phyloP scores from a whole-genome alignment of 176 grass and related monocot genomes.

The barley (Hordeum vulgare) region DNA sequence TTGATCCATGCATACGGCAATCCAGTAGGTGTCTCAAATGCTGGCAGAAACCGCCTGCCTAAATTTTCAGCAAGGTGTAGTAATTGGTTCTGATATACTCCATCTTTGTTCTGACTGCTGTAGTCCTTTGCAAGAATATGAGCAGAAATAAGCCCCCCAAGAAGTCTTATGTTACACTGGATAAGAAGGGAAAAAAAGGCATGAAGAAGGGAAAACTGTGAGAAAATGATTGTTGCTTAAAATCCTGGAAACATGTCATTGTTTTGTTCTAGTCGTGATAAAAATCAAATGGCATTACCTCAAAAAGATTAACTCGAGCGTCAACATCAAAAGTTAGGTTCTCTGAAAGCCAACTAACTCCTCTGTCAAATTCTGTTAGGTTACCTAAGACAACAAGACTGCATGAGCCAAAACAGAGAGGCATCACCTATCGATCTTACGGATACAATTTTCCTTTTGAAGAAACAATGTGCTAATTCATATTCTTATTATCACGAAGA shows the following conservation, averaged over 20 bases:
- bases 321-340: conserved; percentile 92
- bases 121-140: conserved; percentile 91
- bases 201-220: background rate
- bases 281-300: conserved; percentile 46
- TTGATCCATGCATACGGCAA: conserved; percentile 98
- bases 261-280: background rate
- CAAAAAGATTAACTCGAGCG: conserved; percentile 89
- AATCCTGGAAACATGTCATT: conserved; percentile 10
- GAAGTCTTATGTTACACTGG: conserved; percentile 97
- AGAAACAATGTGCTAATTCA: background rate
- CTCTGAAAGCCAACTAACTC: conserved; percentile 82
- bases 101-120: conserved; percentile 51
- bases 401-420: conserved; percentile 81
- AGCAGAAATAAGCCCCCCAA: conserved; percentile 96
- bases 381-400: conserved; percentile 99
- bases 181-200: conserved; percentile 19
- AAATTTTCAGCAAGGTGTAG: conserved; percentile 84
- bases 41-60: conserved; percentile 72
- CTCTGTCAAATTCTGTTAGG: conserved; percentile 85
- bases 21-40: conserved; percentile 93
- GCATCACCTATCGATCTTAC: conserved; percentile 55
- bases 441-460: conserved; percentile 7
- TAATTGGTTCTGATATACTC: conserved; percentile 74
- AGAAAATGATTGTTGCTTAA: conserved; percentile 12
- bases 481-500: background rate